Evolutionary conservation across 2,329 filamentous ascomycete species (phyloP).

Genomic region (Ilyonectria destructans): DNA sequence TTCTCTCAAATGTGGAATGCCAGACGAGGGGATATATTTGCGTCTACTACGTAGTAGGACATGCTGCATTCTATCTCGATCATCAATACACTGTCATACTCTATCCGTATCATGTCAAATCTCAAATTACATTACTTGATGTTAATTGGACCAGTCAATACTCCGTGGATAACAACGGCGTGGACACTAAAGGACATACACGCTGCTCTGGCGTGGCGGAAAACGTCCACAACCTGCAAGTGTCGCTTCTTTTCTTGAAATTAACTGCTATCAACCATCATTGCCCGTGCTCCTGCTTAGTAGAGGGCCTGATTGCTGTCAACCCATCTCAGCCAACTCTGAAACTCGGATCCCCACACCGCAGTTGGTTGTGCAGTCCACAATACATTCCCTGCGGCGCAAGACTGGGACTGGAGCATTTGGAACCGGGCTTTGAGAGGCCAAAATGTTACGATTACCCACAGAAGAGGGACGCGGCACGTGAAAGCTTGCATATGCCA

Average conservation of each 20-base stretch:
- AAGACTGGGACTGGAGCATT: conserved; percentile 7
- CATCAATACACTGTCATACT: no score
- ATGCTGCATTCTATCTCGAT: no score
- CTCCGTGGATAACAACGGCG: conserved; percentile 6
- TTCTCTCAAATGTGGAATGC: neutral
- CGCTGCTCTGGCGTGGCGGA: neutral
- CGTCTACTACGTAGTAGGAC: no score
- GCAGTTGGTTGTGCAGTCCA: conserved; percentile 1
- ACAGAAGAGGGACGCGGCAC: neutral
- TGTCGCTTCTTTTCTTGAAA: neutral
- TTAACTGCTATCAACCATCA: neutral
- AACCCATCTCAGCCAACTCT: conserved; percentile 2
- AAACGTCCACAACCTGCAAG: neutral
- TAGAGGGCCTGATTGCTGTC: neutral
- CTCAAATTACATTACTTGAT: neutral
- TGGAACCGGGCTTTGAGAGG: conserved; percentile 6
- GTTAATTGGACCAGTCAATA: neutral
- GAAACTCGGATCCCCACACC: conserved; percentile 12
- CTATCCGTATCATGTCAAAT: neutral
- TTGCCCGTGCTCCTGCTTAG: neutral
- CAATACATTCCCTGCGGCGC: neutral
- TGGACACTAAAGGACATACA: neutral
- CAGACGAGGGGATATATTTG: conserved; percentile 7
- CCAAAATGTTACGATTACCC: conserved; percentile 1
- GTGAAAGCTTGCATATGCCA: neutral